Conservation (phyloP, 2,329 filamentous ascomycete species). For the Albifimbria verrucaria region DNA sequence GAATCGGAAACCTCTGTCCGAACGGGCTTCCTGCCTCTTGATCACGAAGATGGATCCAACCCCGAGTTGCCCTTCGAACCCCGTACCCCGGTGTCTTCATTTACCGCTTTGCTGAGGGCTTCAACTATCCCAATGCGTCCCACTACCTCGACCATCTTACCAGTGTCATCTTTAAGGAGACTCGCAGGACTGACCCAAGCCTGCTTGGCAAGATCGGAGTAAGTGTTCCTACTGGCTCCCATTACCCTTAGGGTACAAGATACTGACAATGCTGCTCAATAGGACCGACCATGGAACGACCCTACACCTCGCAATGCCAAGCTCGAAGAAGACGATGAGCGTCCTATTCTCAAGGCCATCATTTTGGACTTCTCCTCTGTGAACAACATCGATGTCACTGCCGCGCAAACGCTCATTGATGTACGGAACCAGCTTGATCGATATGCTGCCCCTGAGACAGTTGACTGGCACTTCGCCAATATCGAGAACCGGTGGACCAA, state of each 20-base stretch:
- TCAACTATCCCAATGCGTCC: conserved; percentile 54
- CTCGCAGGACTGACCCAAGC: conserved; percentile 40
- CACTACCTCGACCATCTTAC: conserved; percentile 49
- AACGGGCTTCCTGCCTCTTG: conserved; percentile 43
- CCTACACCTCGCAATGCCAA: conserved; percentile 33
- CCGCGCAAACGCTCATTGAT: conserved; percentile 51
- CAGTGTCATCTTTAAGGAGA: conserved; percentile 41
- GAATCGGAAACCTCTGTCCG: conserved; percentile 42
- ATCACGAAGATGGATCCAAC: conserved; percentile 50
- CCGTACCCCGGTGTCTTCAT: conserved; percentile 53
- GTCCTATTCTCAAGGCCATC: conserved; percentile 52
- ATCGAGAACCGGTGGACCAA: conserved; percentile 54
- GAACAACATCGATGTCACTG: conserved; percentile 54
- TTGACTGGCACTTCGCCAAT: conserved; percentile 50
- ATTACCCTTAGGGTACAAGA: conserved; percentile 5
- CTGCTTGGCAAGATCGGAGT: conserved; percentile 45
- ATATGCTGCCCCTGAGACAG: conserved; percentile 42
- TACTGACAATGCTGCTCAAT: conserved; percentile 8
- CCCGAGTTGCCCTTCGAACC: conserved; percentile 40
- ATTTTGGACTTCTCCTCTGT: conserved; percentile 54
- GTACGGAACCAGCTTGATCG: conserved; percentile 50
- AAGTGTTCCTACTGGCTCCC: conserved; percentile 19
- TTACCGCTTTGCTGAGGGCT: conserved; percentile 52
- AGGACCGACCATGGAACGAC: conserved; percentile 58
- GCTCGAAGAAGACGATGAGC: conserved; percentile 26